These are phyloP conservation scores for Coccomyxa subellipsoidea DNA, from an alignment of 163 green algal species.

Conservation along the genomic window DNA sequence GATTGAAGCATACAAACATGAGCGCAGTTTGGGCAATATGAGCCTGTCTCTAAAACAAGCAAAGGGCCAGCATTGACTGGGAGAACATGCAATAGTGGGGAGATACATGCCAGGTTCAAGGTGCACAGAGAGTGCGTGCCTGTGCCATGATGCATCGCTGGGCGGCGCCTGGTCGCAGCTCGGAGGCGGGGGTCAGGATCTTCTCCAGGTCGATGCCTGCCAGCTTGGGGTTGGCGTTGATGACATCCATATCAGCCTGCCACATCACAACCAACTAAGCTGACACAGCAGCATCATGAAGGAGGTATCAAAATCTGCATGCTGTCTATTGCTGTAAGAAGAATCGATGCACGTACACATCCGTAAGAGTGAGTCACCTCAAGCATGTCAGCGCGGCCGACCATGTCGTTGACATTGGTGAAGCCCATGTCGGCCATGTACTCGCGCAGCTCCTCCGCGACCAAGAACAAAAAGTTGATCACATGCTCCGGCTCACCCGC, in stretches of 20 bases:
- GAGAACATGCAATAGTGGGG: no score
- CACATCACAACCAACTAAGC: not conserved
- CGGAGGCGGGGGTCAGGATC: constrained; percentile 77
- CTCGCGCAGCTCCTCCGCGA: constrained; percentile 82
- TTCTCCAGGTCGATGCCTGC: constrained; percentile 74
- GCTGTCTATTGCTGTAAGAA: no score
- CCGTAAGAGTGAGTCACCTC: not conserved
- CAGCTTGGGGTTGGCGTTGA: constrained; percentile 67
- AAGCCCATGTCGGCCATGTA: constrained; percentile 83
- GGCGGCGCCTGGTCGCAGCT: constrained; percentile 71
- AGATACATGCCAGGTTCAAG: no score
- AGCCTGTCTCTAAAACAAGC: no score
- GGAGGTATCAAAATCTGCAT: no score
- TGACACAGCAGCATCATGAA: not conserved
- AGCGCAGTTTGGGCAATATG: no score
- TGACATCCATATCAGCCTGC: constrained; percentile 63
- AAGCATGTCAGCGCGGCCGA: constrained; percentile 77
- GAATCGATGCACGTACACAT: no score
- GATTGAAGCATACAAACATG: no score
- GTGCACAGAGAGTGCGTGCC: constrained; percentile 55
- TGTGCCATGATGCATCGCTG: constrained; percentile 65
- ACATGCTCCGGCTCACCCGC: constrained; percentile 79
- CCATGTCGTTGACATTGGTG: constrained; percentile 88
- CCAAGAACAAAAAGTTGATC: constrained; percentile 98
- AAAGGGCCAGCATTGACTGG: no score